Evolutionary conservation across 371 early-diverging fungal species (phyloP), one percentile per base, ranked within the genome.

Genomic region (Mucor mucedo): DNA sequence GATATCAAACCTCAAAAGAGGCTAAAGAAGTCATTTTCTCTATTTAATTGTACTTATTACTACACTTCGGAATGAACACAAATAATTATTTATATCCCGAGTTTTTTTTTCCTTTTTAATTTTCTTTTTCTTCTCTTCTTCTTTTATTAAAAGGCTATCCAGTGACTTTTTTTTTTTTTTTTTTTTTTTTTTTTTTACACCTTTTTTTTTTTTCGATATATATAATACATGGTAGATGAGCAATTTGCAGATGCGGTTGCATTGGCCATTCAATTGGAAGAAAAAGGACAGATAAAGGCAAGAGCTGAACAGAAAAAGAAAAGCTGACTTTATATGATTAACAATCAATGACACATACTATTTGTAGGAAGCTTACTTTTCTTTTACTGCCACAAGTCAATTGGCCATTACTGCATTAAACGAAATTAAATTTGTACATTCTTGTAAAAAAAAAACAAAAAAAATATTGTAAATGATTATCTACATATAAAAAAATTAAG

Each of bases 371-470:
- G 81, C 81, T 14, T 81, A 81, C 60, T 69, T 78, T 50, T 55
- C 75, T 44, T 78, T 73, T 59, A 65, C 76, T 32, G 38, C 55
- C 28, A 52, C 67, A 11, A 70, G 69, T 13, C 70, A 81, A 65
- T 61, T 57, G 21, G 71, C 81, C 13, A 56, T 81, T 32, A 44
- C 71, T 44, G 55, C 68, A 53, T 65, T 81, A 8, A 59, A 72
- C 29, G 78, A 75, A 32, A 69, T 73, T 39, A 79, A 78, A 58
- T 82, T 82, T 68, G 75, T 82, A 52, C 80, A 73, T 73, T 72
- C 80, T 44, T 72, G 83, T 82, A 72, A 72, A 69, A 44, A 40
- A 72, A 72, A 69, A 44, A 40, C 0, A 47, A n/a, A 55, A 27
- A 45, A 14, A 54, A 21, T 21, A 21, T 21, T 21, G 21, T 21